phyloP scores from a whole-genome alignment of 106 monocot genomes.

The Allium sativum region DNA sequence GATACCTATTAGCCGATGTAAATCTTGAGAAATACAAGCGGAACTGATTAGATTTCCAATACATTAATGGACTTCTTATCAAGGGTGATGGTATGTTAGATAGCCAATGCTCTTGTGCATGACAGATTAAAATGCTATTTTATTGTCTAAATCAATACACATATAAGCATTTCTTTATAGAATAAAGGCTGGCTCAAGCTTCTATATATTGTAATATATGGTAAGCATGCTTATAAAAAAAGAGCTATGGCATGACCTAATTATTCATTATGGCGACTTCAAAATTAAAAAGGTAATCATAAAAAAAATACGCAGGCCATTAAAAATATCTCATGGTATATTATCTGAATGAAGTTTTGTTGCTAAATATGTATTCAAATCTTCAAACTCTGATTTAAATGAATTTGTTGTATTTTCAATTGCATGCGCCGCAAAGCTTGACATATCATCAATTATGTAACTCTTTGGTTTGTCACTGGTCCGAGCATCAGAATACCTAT shows the following conservation, averaged over 20 bases:
- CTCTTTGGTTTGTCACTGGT: conserved; percentile 34
- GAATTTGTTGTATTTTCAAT: conserved; percentile 35
- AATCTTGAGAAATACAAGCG: neutral
- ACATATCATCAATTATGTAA: conserved; percentile 30
- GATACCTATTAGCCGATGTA: neutral
- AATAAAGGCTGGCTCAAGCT: no score
- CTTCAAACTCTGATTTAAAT: conserved; percentile 42
- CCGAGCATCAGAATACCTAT: conserved; percentile 36
- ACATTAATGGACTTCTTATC: conserved; percentile 23
- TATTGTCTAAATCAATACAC: no score
- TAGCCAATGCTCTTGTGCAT: neutral
- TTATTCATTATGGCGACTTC: no score
- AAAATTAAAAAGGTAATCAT: no score
- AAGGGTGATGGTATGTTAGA: conserved; percentile 16
- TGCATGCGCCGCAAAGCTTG: conserved; percentile 23
- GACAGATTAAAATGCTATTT: no score
- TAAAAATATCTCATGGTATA: no score
- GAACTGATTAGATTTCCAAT: conserved; percentile 33
- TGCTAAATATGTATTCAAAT: conserved; percentile 36
- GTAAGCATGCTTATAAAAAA: no score
- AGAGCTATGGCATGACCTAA: no score
- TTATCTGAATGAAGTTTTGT: conserved; percentile 53
- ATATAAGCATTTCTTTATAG: no score
- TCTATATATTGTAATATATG: no score
- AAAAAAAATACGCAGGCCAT: no score